These are phyloP conservation scores for Annulohypoxylon truncatum DNA, from an alignment of 2,329 filamentous ascomycete genomes.

Conservation along the genomic window DNA sequence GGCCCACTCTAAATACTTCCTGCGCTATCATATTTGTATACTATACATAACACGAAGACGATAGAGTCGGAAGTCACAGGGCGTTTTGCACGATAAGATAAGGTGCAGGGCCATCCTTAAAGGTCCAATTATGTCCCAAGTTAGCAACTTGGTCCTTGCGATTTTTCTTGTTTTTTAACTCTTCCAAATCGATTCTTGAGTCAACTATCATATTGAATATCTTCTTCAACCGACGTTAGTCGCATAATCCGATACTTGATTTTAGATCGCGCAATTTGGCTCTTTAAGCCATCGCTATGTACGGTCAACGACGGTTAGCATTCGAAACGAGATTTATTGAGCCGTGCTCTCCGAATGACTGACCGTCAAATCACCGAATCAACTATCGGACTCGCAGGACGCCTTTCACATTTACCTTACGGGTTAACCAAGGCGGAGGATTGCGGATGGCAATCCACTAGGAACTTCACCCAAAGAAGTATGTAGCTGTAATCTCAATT, in stretches of 20 bases:
- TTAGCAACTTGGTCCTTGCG: not conserved
- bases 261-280: conserved; percentile 5
- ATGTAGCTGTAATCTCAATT: conserved; percentile 14
- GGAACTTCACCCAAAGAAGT: conserved; percentile 44
- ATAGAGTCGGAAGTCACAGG: conserved; percentile 4
- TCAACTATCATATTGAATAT: not conserved
- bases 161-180: conserved; percentile 12
- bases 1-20: conserved; percentile 18
- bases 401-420: conserved; percentile 47
- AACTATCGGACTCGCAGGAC: conserved; percentile 48
- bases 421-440: conserved; percentile 44
- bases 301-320: conserved; percentile 38
- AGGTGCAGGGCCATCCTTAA: not conserved
- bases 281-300: conserved; percentile 45
- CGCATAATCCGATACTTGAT: not conserved
- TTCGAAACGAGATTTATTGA: conserved; percentile 42
- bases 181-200: not conserved
- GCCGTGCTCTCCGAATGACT: conserved; percentile 49
- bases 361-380: conserved; percentile 48
- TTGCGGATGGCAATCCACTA: conserved; percentile 48
- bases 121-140: conserved; percentile 24
- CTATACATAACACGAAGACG: not conserved
- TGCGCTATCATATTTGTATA: not conserved
- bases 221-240: not conserved
- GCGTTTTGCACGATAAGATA: conserved; percentile 25